phyloP scores from a whole-genome alignment of 345 rosid genomes.

The Pugionium dolabratum region DNA sequence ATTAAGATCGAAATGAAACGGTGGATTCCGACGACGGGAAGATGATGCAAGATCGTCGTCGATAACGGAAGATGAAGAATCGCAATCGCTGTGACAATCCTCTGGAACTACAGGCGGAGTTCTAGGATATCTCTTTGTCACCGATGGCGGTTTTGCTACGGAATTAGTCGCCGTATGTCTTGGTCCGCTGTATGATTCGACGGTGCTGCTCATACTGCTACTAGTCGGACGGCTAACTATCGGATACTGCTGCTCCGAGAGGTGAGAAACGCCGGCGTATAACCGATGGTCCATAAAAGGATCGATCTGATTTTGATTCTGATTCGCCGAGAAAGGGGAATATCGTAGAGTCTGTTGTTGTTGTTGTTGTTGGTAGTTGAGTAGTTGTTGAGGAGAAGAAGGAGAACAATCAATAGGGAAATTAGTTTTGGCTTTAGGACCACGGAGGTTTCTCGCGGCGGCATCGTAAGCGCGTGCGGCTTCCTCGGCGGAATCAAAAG shows the following conservation, averaged over 20 bases:
- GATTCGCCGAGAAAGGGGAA: no score
- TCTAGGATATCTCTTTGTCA: conserved; percentile 46
- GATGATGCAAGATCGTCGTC: conserved; percentile 51
- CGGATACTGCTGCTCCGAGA: conserved; percentile 3
- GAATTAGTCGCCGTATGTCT: conserved; percentile 40
- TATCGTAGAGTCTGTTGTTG: no score
- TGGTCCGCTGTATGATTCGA: conserved; percentile 85
- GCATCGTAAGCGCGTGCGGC: no score
- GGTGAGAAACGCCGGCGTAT: no score
- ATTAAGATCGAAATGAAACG: conserved; percentile 41
- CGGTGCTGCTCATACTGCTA: conserved; percentile 40
- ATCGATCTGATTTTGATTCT: no score
- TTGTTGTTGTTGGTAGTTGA: no score
- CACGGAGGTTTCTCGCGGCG: no score
- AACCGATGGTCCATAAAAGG: no score
- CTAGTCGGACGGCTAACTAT: conserved; percentile 61
- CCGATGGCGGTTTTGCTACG: not conserved
- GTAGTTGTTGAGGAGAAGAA: no score
- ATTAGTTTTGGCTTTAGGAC: no score
- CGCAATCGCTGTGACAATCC: conserved; percentile 61
- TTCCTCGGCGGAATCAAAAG: no score
- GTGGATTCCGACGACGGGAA: conserved; percentile 42
- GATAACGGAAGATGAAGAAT: conserved; percentile 82
- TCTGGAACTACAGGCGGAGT: conserved; percentile 48
- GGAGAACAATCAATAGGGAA: no score